Evolutionary conservation across 2,329 filamentous ascomycete genomes (phyloP).

Genomic region (Penicillium sp.): DNA sequence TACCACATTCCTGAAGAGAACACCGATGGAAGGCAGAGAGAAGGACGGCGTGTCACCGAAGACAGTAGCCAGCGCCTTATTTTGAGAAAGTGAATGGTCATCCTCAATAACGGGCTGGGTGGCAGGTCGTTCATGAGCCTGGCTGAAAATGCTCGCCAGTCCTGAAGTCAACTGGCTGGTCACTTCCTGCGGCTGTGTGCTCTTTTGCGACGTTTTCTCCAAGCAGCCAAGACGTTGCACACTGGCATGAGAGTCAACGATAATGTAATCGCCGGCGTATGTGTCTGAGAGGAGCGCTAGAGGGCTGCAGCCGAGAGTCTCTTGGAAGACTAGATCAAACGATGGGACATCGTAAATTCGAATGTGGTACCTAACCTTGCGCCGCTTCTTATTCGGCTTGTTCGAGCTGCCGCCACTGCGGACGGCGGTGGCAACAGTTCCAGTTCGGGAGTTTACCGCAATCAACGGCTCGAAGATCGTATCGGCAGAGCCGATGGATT

Average conservation of each 20-base stretch:
- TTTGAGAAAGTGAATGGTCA: slow-evolving; percentile 30
- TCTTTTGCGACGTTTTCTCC: slow-evolving; percentile 31
- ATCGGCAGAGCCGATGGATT: slow-evolving; percentile 13
- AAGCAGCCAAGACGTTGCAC: slow-evolving; percentile 55
- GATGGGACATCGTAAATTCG: slow-evolving; percentile 68
- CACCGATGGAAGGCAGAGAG: slow-evolving; percentile 42
- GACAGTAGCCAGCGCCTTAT: slow-evolving; percentile 38
- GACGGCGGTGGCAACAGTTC: slow-evolving; percentile 68
- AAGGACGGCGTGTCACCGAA: slow-evolving; percentile 46
- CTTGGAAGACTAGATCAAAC: slow-evolving; percentile 62
- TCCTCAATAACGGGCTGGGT: slow-evolving; percentile 13
- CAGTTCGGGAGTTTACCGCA: slow-evolving; percentile 68
- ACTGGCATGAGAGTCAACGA: slow-evolving; percentile 75
- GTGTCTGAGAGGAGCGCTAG: slow-evolving; percentile 68
- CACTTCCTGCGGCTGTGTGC: slow-evolving; percentile 29
- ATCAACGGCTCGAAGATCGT: slow-evolving; percentile 48
- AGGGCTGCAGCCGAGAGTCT: slow-evolving; percentile 60
- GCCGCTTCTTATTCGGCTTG: slow-evolving; percentile 51
- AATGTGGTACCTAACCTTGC: slow-evolving; percentile 51
- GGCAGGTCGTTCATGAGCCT: slow-evolving; percentile 15
- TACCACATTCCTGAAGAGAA: slow-evolving; percentile 46
- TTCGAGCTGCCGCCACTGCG: slow-evolving; percentile 30
- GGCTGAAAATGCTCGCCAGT: slow-evolving; percentile 41
- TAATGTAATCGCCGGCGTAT: slow-evolving; percentile 70
- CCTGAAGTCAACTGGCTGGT: slow-evolving; percentile 35